Evolutionary conservation across 2,329 filamentous ascomycete species (phyloP).

Genomic region (Colletotrichum musae): DNA sequence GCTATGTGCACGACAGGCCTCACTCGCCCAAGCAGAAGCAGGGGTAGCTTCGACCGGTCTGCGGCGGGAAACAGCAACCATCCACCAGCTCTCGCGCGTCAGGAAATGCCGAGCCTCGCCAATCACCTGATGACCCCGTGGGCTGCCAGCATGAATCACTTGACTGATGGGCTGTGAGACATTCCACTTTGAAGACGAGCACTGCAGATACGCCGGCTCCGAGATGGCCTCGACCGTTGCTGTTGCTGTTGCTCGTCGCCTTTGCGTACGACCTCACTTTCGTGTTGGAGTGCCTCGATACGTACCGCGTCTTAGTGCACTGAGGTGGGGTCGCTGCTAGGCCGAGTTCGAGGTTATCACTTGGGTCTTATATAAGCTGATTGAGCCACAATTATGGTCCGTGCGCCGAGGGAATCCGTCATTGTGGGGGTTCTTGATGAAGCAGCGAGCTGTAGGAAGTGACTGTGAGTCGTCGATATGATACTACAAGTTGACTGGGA

Average conservation of each 20-base stretch:
- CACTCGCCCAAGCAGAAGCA: conserved; percentile 5
- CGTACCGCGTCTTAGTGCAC: not conserved
- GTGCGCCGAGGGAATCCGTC: conserved; percentile 27
- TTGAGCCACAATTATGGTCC: conserved; percentile 14
- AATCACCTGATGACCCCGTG: conserved; percentile 41
- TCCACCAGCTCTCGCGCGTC: conserved; percentile 23
- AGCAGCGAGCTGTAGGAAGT: not conserved
- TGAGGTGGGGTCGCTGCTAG: conserved; percentile 3
- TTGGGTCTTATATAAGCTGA: conserved; percentile 13
- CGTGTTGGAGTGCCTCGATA: not conserved
- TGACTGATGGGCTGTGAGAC: conserved; percentile 42
- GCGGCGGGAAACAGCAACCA: conserved; percentile 17
- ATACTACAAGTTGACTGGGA: too few species aligned
- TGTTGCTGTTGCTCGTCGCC: not conserved
- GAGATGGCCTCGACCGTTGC: conserved; percentile 13
- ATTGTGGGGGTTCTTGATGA: conserved; percentile 21
- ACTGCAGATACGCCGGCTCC: conserved; percentile 30
- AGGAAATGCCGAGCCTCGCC: conserved; percentile 38
- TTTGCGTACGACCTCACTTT: not conserved
- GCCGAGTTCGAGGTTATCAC: not conserved
- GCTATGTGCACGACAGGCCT: not conserved
- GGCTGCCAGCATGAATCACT: conserved; percentile 41
- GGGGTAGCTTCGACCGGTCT: conserved; percentile 28
- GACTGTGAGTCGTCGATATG: too few species aligned
- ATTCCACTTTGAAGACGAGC: conserved; percentile 29